Evolutionary conservation across 768 basidiomycete genomes (phyloP).

Genomic region (Punctularia strigosozonata): DNA sequence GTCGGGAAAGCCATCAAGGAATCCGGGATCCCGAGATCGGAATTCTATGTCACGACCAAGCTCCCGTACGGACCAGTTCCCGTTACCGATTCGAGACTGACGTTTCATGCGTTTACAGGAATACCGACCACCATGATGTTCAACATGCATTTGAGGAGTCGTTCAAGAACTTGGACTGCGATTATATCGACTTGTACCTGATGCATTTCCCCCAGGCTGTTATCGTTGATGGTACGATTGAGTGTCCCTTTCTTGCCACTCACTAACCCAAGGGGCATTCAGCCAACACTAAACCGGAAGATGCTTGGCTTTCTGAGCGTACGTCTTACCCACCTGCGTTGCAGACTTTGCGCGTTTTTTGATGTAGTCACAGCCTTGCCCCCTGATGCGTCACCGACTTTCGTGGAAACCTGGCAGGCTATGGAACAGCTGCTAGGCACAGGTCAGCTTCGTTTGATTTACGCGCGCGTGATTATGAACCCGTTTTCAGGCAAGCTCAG

Average conservation of each 20-base stretch:
- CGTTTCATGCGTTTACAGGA: slow-evolving; percentile 17
- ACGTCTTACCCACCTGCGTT: too few relatives aligned
- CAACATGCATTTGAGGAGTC: slow-evolving; percentile 21
- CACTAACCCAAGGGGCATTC: too few relatives aligned
- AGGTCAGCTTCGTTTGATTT: slow-evolving; percentile 5
- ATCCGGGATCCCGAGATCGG: slow-evolving; percentile 35
- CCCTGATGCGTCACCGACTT: slow-evolving; percentile 17
- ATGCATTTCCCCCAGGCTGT: slow-evolving; percentile 27
- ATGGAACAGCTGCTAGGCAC: slow-evolving; percentile 17
- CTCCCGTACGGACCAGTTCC: slow-evolving; percentile 19
- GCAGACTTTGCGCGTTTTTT: too few relatives aligned
- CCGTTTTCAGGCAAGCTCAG: slow-evolving; percentile 27
- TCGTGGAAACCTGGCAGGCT: slow-evolving; percentile 21
- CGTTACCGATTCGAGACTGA: slow-evolving; percentile 17
- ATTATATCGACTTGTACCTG: slow-evolving; percentile 39
- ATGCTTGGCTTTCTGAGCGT: slow-evolving; percentile 4
- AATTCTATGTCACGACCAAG: slow-evolving; percentile 41
- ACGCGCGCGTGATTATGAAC: not conserved
- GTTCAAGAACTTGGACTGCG: slow-evolving; percentile 21
- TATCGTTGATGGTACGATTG: slow-evolving; percentile 9
- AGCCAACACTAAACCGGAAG: too few relatives aligned
- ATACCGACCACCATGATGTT: slow-evolving; percentile 23
- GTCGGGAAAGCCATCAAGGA: slow-evolving; percentile 33
- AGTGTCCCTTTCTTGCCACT: slow-evolving; percentile 15
- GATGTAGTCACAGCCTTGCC: slow-evolving; percentile 8